Conservation (phyloP, 2,329 filamentous ascomycete species). For the Trichophyton mentagrophytes region DNA sequence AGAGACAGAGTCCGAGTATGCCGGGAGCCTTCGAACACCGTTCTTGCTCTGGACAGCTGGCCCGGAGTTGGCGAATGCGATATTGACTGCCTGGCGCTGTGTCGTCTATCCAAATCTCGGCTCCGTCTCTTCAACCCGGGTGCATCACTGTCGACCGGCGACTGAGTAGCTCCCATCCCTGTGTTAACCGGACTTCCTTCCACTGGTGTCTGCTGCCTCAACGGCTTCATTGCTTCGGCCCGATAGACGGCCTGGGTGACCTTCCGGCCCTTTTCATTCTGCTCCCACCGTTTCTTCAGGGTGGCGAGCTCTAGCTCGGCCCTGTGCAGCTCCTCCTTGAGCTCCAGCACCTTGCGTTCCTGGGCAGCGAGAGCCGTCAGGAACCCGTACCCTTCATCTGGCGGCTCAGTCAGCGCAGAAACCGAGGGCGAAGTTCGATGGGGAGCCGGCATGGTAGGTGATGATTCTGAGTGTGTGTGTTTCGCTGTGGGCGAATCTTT, state of each 20-base stretch:
- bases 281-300: constrained; percentile 74
- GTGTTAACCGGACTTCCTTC: neutral
- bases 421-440: constrained; percentile 16
- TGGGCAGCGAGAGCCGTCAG: constrained; percentile 85
- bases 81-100: constrained; percentile 47
- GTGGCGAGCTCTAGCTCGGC: constrained; percentile 64
- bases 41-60: constrained; percentile 36
- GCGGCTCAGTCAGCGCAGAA: constrained; percentile 16
- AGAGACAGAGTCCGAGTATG: constrained; percentile 62
- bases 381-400: constrained; percentile 51
- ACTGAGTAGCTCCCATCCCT: neutral
- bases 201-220: constrained; percentile 33
- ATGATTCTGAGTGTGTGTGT: constrained; percentile 13
- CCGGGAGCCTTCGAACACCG: constrained; percentile 53
- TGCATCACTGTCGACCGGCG: neutral
- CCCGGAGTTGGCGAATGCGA: constrained; percentile 26
- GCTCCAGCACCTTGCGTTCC: constrained; percentile 77
- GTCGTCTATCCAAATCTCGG: constrained; percentile 59
- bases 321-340: constrained; percentile 74
- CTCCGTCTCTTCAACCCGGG: constrained; percentile 26
- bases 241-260: constrained; percentile 51
- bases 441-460: constrained; percentile 22
- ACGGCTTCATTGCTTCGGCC: constrained; percentile 45
- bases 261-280: constrained; percentile 65
- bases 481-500: constrained; percentile 20